Evolutionary conservation across 2,329 filamentous ascomycete species (phyloP).

Genomic region (Tolypocladium sp.): DNA sequence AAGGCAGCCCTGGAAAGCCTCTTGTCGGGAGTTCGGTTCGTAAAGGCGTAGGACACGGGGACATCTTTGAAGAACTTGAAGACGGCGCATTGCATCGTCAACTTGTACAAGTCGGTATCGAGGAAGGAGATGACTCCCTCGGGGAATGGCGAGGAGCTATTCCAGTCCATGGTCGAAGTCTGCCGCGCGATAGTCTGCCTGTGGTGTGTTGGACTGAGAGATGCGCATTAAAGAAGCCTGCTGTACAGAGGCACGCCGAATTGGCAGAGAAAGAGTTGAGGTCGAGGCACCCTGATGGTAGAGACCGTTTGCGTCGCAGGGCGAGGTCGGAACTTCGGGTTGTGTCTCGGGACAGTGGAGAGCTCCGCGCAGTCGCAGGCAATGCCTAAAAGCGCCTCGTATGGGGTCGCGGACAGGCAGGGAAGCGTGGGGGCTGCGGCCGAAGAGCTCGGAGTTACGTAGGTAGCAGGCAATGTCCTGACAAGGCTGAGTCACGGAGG

Average conservation of each 20-base stretch:
- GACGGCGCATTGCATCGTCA: constrained; percentile 98
- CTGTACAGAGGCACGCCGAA: background rate
- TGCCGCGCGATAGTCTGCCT: background rate
- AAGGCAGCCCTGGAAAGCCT: constrained; percentile 77
- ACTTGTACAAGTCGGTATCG: constrained; percentile 82
- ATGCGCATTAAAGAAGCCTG: background rate
- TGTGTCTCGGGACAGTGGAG: background rate
- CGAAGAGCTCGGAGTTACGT: background rate
- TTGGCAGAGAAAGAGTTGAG: background rate
- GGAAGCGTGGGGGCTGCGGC: background rate
- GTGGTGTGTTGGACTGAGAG: too few species aligned
- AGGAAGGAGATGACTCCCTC: constrained; percentile 76
- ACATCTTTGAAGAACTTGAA: constrained; percentile 81
- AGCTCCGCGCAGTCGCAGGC: background rate
- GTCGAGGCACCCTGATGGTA: background rate
- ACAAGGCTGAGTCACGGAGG: background rate
- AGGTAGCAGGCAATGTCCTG: background rate
- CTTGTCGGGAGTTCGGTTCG: constrained; percentile 91
- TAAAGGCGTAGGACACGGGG: constrained; percentile 85
- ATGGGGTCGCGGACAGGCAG: background rate
- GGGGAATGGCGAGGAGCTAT: constrained; percentile 56
- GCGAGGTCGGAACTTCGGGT: background rate
- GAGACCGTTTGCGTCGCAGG: background rate
- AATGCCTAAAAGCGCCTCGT: background rate
- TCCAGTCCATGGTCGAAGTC: constrained; percentile 47